Base-by-base conservation (phyloP, 495 filamentous ascomycete genomes). In the Neurospora sp. region DNA sequence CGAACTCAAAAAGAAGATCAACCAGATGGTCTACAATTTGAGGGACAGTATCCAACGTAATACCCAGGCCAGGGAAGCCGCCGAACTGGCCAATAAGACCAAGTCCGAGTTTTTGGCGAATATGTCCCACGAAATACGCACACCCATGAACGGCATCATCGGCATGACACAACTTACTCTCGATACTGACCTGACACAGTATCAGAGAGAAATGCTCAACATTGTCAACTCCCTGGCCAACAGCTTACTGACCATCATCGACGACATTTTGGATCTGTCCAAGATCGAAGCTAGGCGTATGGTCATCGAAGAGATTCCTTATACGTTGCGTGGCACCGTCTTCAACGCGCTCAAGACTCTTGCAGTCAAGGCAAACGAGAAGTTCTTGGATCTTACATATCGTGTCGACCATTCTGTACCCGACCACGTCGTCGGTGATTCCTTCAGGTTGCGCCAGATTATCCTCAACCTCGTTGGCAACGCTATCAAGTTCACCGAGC, bases 241-340 rank as follows among this genome's bases (percentile, higher is more conserved):
- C 83, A 98, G 96, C 85, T 84, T 99, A 75, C 83, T 99, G 79
- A 99, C 96, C 23, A 98, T 99, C 77, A 98, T 99, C 79, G 96
- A 99, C 80, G 96, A 99, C 81, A 98, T 99, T 77, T 87, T 99
- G 74, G 96, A 99, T 88, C 92, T 99, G 75, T 97, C 94, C 8
- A 99, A 99, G 90, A 99, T 99, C 76, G 96, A 99, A 82, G 96
- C 96, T 37, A 95, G 98, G 80, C 90, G 96, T n/a, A 98, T 99
- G 96, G 93, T 97, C 23, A 96, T 99, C 85, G 96, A 99, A 79
- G 93, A 95, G 79, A 98, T 98, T 76, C 94, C 94, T 14, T 99
- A 98, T 83, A 98, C 96, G 0, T 86, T 98, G 70, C 90, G 96
- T 59, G 93, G 94, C 69, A 97, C 94, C 7, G 94, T 99, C 37